phyloP scores from a whole-genome alignment of 768 basidiomycete genomes.

The Boletus huronensis region DNA sequence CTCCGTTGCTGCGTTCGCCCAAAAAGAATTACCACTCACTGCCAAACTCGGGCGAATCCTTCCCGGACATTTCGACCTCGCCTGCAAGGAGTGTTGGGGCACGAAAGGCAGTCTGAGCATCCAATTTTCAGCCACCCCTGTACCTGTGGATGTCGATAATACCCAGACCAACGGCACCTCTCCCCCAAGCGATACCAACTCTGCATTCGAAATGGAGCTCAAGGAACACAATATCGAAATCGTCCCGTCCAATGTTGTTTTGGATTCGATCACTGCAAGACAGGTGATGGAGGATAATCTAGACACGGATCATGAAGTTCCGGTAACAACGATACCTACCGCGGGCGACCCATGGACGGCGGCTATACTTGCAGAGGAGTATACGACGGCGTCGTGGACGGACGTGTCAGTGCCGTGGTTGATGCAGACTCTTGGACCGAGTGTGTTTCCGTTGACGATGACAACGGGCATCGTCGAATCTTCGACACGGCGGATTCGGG shows the following conservation, averaged over 20 bases:
- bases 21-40: slow-evolving; percentile 41
- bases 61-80: slow-evolving; percentile 45
- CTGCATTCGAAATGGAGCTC: slow-evolving; percentile 38
- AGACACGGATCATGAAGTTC: slow-evolving; percentile 14
- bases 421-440: slow-evolving; percentile 49
- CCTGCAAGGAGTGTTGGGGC: slow-evolving; percentile 51
- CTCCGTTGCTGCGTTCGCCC: slow-evolving; percentile 37
- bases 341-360: slow-evolving; percentile 27
- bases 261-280: slow-evolving; percentile 28
- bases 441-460: slow-evolving; percentile 55
- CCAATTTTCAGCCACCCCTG: slow-evolving; percentile 14
- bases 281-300: slow-evolving; percentile 32
- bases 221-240: slow-evolving; percentile 33
- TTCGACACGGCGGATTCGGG: slow-evolving; percentile 55
- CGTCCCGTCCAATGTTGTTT: slow-evolving; percentile 18
- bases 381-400: slow-evolving; percentile 30
- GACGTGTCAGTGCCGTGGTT: slow-evolving; percentile 29
- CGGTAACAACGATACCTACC: slow-evolving; percentile 16
- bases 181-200: background rate
- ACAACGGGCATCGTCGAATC: slow-evolving; percentile 59
- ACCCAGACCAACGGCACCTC: background rate
- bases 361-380: slow-evolving; percentile 20
- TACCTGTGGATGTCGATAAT: background rate
- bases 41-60: slow-evolving; percentile 36
- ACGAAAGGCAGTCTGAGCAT: slow-evolving; percentile 32